Evolutionary conservation across 495 filamentous ascomycete species (phyloP), one percentile per base, ranked within the genome.

Genomic region (Aspergillus ostianus): DNA sequence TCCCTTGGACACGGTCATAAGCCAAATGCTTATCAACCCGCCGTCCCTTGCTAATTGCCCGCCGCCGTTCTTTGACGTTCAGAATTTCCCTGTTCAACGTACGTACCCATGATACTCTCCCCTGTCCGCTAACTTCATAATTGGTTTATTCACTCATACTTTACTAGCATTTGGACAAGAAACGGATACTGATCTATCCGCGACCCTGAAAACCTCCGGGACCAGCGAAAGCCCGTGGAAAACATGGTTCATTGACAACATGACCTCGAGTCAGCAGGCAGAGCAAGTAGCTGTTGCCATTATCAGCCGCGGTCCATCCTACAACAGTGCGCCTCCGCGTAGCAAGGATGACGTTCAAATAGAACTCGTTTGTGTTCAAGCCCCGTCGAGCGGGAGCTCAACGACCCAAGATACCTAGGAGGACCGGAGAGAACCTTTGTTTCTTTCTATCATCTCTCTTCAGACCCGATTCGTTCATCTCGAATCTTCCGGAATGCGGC

Each of bases 231-330:
- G 50, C 54, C 74, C 77, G 5, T 80, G 75, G 77, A 69, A 70
- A 50, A 74, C 75, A 8, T 78, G 69, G 69, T 75, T 73, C 47
- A 62, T 77, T 13, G 71, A 77, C 55, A 63, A 69, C 47, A 75
- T 76, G 70, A 74, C 66, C 1, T 64, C 71, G 5, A 36, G 48
- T 9, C 61, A 75, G 26, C 75, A 77, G 50, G 75, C 77, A 8
- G 66, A 67, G 6, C 73, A 78, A 53, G 70, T 78, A 2, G 77
- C 74, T 7, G 70, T 80, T 13, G 77, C 71, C 0, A 77, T 80
- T 27, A 67, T 77, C 56, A 74, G 71, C 61, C 72, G 77, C 13
- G 63, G 66, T 0, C 77, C 77, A 2, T 62, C 66, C 1, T 73
- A 71, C 49, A 63, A 70, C 20, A 69, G 65, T 21, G 23, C 56